Evolutionary conservation across 768 basidiomycete genomes (phyloP), one percentile per base, ranked within the genome.

Genomic region (Mrakia frigida): DNA sequence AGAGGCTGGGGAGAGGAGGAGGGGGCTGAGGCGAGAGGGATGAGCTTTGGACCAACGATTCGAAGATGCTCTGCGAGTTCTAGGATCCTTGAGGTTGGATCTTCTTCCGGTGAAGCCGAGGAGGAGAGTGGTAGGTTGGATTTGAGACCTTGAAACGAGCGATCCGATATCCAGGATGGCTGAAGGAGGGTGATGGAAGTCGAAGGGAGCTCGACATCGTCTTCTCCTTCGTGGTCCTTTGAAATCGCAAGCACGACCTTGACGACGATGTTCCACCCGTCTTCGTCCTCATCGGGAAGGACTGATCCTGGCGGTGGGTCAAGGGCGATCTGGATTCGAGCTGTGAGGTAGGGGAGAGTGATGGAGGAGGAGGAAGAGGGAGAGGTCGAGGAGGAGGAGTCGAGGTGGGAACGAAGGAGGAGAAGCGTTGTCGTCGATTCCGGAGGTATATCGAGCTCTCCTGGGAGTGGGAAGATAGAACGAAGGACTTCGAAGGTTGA

Each of bases 391-490:
- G 65, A 23, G 37, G 65, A 23, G 35, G 65, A 37, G 18, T 39
- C 37, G 37, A 68, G 71, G 59, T n/a, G 71, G 33, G 71, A 31
- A 9, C 71, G 71, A 2, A 72, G 46, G 59, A 72, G 33, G 28
- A 3, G 33, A 16, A 72, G 31, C 28, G 71, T 53, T 31, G 52
- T 7, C 14, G 52, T 31, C 16, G 52, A 23, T 28, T 72, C 71
- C 13, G 71, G 52, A 6, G 59, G 16, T 10, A 72, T 16, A 0
- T 21, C 33, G 59, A 72, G 53, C 39, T 72, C 71, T 23, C 35
- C 35, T 56, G 71, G 50, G 21, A 72, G 71, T 9, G 71, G 71
- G 52, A 72, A 72, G 21, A 72, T 72, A 7, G 71, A 72, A 0
- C 37, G 25, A 6, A 72, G 71, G n/a, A 72, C 21, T 11, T 53